Evolutionary conservation across 371 early-diverging fungal species (phyloP), one percentile per base, ranked within the genome.

Genomic region (Circinella minor): DNA sequence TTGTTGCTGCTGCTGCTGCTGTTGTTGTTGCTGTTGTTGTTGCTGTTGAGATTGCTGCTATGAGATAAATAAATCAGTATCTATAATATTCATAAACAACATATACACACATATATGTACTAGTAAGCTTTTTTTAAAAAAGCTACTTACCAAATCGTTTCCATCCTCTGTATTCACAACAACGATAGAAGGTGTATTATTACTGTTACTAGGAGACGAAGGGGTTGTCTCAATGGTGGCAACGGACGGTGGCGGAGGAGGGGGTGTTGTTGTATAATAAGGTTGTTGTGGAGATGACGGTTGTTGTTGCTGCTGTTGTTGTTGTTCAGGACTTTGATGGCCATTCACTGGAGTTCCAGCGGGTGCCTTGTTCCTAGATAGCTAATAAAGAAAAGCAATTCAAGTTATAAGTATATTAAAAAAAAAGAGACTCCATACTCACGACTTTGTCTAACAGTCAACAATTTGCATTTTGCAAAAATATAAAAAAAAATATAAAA

Each of bases 321-420:
- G 47, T 47, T 39, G 43, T 38, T 63, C 63, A n/a, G 63, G 47
- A 46, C 63, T 63, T 38, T 17, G 47, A 47, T 47, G 43, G 14
- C 63, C 63, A 63, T 39, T 47, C 47, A 61, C 38, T 38, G 61
- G 38, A 61, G 63, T 18, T n/a, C 17, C 63, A 37, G 17, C 47
- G 4, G 63, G 63, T 63, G 47, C 63, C 47, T 63, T 68, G 60
- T 59, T 67, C 47, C 68, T 68, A 59, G 68, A 68, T 61, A 68
- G 68, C 68, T 68, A 34, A 37, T 34, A 27, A 38, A 39, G 36
- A 36, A 60, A 34, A 48, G 48, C 4, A 51, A 15, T 6, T 43
- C 15, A 51, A 51, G 1, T 27, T 2, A 51, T 13, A 51, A n/a
- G 51, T 13, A 51, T 13, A 49, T 20, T 68, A 46, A 61, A 60